Percentiles rank a stretch among this genome's conserved stretches.
These are phyloP conservation scores for Boletellus emodensis DNA, from an alignment of 768 basidiomycete species.

Conservation along the genomic window DNA sequence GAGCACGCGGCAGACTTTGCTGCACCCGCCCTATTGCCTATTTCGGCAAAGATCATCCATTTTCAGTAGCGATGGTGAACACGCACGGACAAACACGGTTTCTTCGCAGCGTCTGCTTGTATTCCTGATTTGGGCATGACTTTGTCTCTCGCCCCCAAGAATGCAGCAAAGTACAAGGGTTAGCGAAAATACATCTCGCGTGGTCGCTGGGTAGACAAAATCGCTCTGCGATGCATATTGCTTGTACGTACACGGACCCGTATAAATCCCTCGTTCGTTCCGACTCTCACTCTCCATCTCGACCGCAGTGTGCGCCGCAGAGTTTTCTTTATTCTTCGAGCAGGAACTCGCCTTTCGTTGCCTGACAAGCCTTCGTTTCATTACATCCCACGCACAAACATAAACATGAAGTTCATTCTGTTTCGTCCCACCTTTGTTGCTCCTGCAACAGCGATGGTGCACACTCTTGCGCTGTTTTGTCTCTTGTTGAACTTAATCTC, in stretches of 20 bases:
- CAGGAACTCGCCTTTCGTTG: constrained; percentile 11
- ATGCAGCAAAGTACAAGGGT: background rate
- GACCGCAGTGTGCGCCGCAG: too few relatives aligned
- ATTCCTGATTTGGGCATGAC: constrained; percentile 28
- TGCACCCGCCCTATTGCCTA: too few relatives aligned
- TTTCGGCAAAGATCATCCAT: too few relatives aligned
- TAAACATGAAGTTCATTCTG: constrained; percentile 14
- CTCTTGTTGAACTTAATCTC: constrained; percentile 3
- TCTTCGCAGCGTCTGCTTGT: constrained; percentile 19
- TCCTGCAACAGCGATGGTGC: background rate
- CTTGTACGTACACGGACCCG: constrained; percentile 8
- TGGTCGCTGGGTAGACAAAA: too few relatives aligned
- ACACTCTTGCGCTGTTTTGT: constrained; percentile 7
- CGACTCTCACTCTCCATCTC: background rate
- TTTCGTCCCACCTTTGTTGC: constrained; percentile 21
- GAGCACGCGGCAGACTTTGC: too few relatives aligned
- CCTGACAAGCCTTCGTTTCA: background rate
- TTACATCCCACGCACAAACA: background rate
- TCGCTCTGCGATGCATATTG: too few relatives aligned
- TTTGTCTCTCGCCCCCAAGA: constrained; percentile 13
- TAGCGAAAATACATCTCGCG: too few relatives aligned
- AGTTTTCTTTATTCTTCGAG: constrained; percentile 2
- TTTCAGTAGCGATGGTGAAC: background rate
- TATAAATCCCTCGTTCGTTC: constrained; percentile 8
- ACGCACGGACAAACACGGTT: constrained; percentile 7